phyloP scores from a whole-genome alignment of 257 asterid genomes.

The Solanum peruvianum region DNA sequence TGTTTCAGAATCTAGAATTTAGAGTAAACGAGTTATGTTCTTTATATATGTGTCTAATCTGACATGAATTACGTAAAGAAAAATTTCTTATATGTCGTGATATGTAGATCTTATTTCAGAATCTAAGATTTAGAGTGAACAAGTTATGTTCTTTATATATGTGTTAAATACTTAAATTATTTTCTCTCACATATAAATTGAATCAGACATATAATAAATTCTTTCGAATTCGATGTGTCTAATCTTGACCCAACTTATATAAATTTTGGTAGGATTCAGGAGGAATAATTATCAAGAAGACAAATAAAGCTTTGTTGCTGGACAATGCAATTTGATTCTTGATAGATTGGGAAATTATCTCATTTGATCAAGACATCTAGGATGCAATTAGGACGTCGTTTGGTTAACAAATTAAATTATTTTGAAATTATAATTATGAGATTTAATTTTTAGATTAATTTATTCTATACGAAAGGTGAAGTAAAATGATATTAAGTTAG shows the following conservation, averaged over 20 bases:
- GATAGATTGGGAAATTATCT: not conserved
- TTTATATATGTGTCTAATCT: not conserved
- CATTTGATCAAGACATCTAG: not conserved
- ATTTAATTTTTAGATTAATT: too few species aligned
- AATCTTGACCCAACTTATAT: too few species aligned
- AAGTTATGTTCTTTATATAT: too few species aligned
- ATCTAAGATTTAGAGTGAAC: not conserved
- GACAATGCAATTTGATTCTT: not conserved
- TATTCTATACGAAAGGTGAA: accelerated
- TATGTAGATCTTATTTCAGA: not conserved
- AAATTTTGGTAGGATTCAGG: too few species aligned
- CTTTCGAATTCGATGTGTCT: too few species aligned
- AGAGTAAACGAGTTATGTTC: not conserved
- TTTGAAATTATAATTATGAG: not conserved
- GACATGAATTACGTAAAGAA: not conserved
- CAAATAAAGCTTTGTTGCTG: slow-evolving; percentile 36
- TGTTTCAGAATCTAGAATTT: not conserved
- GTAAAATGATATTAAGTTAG: not conserved
- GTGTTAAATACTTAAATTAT: too few species aligned
- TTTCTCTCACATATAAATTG: too few species aligned
- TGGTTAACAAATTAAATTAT: not conserved
- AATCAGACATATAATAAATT: too few species aligned
- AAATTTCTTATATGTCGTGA: not conserved
- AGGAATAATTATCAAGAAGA: too few species aligned
- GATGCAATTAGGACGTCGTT: not conserved